Conservation (phyloP, 1,139 yeast genomes). For the Candida tetrigidarum region DNA sequence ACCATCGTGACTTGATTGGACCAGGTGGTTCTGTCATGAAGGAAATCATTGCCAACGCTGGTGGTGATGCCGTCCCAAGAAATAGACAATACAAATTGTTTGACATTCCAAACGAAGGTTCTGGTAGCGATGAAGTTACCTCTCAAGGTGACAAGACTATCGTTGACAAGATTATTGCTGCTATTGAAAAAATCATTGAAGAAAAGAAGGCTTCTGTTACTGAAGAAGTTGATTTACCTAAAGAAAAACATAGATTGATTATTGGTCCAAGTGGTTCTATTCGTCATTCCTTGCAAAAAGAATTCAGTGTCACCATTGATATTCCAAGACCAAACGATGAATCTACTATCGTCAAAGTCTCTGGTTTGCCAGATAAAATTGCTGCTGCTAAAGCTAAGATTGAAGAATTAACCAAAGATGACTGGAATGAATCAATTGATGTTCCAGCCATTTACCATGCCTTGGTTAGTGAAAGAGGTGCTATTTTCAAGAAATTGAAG, state of each 20-base stretch:
- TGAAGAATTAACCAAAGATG: conserved; percentile 56
- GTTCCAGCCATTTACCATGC: conserved; percentile 65
- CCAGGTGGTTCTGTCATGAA: conserved; percentile 77
- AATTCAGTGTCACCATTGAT: conserved; percentile 62
- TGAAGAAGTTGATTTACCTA: conserved; percentile 64
- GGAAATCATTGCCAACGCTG: conserved; percentile 78
- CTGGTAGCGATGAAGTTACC: conserved; percentile 63
- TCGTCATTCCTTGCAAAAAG: conserved; percentile 74
- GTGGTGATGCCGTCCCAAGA: conserved; percentile 61
- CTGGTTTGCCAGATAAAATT: conserved; percentile 67
- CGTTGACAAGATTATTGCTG: conserved; percentile 70
- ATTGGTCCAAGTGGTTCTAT: conserved; percentile 84
- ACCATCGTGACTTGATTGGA: conserved; percentile 82
- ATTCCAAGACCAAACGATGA: conserved; percentile 68
- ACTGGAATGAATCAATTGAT: conserved; percentile 49
- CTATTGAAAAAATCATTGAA: conserved; percentile 65
- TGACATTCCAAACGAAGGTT: conserved; percentile 74
- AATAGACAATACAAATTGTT: conserved; percentile 59
- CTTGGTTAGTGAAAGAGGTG: conserved; percentile 71
- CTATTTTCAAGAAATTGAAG: conserved; percentile 61
- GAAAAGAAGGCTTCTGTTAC: conserved; percentile 66
- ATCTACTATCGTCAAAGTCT: conserved; percentile 48
- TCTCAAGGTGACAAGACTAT: conserved; percentile 77
- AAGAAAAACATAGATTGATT: conserved; percentile 74
- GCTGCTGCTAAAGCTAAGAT: conserved; percentile 58